These are phyloP conservation scores for Fusarium sp. DNA, from an alignment of 2,329 filamentous ascomycete species.

Conservation along the genomic window DNA sequence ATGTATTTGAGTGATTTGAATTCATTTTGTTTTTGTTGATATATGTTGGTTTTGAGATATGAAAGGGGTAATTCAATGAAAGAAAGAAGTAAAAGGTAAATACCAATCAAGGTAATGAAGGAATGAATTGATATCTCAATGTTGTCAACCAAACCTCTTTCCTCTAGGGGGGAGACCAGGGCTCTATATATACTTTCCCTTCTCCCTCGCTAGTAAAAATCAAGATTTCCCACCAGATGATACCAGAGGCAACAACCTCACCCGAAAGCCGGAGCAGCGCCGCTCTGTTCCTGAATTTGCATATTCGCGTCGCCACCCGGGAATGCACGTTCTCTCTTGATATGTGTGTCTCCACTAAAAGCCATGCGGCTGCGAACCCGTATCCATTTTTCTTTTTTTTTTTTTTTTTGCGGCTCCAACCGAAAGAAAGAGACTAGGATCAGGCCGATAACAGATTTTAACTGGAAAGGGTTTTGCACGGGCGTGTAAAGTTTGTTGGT, in stretches of 20 bases:
- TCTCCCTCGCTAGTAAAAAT: not conserved
- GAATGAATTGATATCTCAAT: slow-evolving; percentile 20
- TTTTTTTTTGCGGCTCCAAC: slow-evolving; percentile 29
- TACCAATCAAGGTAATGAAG: not conserved
- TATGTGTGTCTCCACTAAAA: not conserved
- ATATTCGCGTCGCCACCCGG: slow-evolving; percentile 1
- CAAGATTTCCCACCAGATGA: not conserved
- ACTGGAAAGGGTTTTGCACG: not conserved
- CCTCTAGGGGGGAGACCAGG: not conserved
- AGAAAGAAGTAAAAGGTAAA: not conserved
- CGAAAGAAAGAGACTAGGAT: slow-evolving; percentile 16
- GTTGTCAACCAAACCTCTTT: slow-evolving; percentile 8
- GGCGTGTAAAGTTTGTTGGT: not conserved
- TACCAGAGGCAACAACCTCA: slow-evolving; percentile 7
- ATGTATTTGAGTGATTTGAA: slow-evolving; percentile 23
- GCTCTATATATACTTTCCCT: slow-evolving; percentile 40
- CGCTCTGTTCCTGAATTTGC: slow-evolving; percentile 12
- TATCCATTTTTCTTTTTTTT: too few relatives aligned
- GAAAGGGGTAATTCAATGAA: not conserved
- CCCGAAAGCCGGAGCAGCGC: slow-evolving; percentile 30
- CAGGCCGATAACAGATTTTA: slow-evolving; percentile 2
- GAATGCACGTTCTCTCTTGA: not conserved
- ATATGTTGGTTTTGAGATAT: not conserved
- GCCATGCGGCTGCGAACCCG: slow-evolving; percentile 27
- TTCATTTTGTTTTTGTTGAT: slow-evolving; percentile 11